Evolutionary conservation across 1,284 basidiomycete species (phyloP).

Genomic region (Erythrobasidium hasegawianum): DNA sequence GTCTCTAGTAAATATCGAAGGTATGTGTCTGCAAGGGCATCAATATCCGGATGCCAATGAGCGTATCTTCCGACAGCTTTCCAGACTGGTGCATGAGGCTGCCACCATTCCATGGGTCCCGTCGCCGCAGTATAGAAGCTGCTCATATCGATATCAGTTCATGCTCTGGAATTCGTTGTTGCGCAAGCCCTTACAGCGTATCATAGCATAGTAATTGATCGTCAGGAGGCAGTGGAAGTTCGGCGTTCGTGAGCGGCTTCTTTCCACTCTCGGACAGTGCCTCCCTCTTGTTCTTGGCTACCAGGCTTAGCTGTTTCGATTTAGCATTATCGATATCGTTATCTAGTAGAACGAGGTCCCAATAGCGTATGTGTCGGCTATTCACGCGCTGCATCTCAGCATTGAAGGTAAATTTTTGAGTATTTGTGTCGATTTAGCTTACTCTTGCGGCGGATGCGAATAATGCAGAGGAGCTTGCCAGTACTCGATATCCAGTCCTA

Average conservation of each 20-base stretch:
- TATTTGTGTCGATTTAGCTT: neutral
- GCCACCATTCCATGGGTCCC: conserved; percentile 29
- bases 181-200: conserved; percentile 27
- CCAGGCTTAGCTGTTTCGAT: conserved; percentile 5
- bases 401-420: too few relatives aligned
- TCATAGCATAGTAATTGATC: conserved; percentile 34
- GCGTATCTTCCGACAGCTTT: conserved; percentile 25
- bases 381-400: neutral
- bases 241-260: neutral
- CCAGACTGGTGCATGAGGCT: conserved; percentile 35
- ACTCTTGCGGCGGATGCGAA: conserved; percentile 32
- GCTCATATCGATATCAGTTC: too few relatives aligned
- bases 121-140: conserved; percentile 32
- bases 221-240: conserved; percentile 23
- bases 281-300: conserved; percentile 16
- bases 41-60: conserved; percentile 9
- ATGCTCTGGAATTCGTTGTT: too few relatives aligned
- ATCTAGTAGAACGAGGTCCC: conserved; percentile 33
- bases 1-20: conserved; percentile 9
- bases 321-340: conserved; percentile 18
- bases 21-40: conserved; percentile 15
- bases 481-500: conserved; percentile 28
- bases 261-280: neutral
- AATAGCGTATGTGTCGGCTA: conserved; percentile 33
- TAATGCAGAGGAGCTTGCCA: conserved; percentile 18